Conservation (phyloP, 2,329 filamentous ascomycete genomes). For the Penicillium vulpinum region DNA sequence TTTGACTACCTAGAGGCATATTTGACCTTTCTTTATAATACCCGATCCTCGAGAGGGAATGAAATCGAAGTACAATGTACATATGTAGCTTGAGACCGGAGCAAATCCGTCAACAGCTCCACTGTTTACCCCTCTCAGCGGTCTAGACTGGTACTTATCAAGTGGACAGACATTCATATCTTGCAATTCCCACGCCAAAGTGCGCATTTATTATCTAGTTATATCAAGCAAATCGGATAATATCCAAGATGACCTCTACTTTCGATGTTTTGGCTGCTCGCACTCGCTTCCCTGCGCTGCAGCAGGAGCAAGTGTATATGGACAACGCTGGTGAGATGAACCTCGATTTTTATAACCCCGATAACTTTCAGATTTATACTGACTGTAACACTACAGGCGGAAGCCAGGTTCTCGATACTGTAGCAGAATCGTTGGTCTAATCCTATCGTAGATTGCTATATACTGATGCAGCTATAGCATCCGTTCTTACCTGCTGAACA, state of each 20-base stretch:
- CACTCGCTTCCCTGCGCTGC: constrained; percentile 67
- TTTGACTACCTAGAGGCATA: no score
- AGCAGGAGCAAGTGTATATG: constrained; percentile 67
- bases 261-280: constrained; percentile 60
- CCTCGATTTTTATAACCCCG: neutral
- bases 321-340: constrained; percentile 61
- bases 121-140: constrained; percentile 14
- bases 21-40: no score
- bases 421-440: constrained; percentile 62
- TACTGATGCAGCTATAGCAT: constrained; percentile 49
- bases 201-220: neutral
- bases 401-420: constrained; percentile 66
- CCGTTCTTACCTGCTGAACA: constrained; percentile 63
- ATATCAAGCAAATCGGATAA: neutral
- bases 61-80: neutral
- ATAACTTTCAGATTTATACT: neutral
- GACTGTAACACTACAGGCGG: constrained; percentile 51
- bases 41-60: constrained; percentile 2
- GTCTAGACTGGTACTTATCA: neutral
- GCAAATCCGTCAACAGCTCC: constrained; percentile 15
- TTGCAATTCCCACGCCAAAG: neutral
- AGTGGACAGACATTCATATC: neutral
- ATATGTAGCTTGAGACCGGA: constrained; percentile 38
- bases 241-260: constrained; percentile 27
- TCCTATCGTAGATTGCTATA: neutral